phyloP scores from a whole-genome alignment of 2,329 filamentous ascomycete species.

The Ploettnerulaceae sp. region DNA sequence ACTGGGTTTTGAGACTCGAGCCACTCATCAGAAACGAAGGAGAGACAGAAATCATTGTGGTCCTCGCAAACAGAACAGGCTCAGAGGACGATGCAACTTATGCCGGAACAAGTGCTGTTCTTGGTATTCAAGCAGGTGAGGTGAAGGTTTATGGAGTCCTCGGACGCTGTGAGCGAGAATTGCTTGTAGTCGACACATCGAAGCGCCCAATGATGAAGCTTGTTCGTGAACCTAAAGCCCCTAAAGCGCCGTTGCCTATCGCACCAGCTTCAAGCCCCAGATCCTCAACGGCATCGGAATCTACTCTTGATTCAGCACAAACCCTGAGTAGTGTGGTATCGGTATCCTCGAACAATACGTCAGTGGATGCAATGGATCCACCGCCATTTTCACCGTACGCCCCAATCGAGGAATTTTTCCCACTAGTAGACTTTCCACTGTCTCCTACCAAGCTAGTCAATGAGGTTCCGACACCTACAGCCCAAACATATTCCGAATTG shows the following conservation, averaged over 20 bases:
- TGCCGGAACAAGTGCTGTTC: slow-evolving; percentile 67
- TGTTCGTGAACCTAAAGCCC: slow-evolving; percentile 21
- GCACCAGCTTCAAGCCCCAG: too few species aligned
- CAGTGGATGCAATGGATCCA: too few species aligned
- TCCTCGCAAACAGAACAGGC: slow-evolving; percentile 68
- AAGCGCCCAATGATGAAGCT: slow-evolving; percentile 23
- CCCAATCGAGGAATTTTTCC: too few species aligned
- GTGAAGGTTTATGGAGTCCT: slow-evolving; percentile 66
- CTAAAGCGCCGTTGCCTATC: slow-evolving; percentile 7
- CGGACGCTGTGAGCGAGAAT: slow-evolving; percentile 63
- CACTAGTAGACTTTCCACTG: too few species aligned
- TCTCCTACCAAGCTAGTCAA: too few species aligned
- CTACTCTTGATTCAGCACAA: too few species aligned
- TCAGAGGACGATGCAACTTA: slow-evolving; percentile 62
- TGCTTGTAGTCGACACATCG: slow-evolving; percentile 60
- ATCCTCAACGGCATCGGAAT: too few species aligned
- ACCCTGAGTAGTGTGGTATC: too few species aligned
- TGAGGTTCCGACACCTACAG: too few species aligned
- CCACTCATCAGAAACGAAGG: slow-evolving; percentile 52
- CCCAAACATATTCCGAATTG: too few species aligned
- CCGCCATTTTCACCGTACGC: too few species aligned
- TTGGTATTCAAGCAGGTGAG: slow-evolving; percentile 60
- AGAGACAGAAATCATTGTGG: slow-evolving; percentile 57
- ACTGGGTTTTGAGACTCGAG: slow-evolving; percentile 71
- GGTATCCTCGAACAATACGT: too few species aligned